These are phyloP conservation scores for Pontederia paniculata DNA, from an alignment of 176 grass and related monocot species.

Conservation along the genomic window DNA sequence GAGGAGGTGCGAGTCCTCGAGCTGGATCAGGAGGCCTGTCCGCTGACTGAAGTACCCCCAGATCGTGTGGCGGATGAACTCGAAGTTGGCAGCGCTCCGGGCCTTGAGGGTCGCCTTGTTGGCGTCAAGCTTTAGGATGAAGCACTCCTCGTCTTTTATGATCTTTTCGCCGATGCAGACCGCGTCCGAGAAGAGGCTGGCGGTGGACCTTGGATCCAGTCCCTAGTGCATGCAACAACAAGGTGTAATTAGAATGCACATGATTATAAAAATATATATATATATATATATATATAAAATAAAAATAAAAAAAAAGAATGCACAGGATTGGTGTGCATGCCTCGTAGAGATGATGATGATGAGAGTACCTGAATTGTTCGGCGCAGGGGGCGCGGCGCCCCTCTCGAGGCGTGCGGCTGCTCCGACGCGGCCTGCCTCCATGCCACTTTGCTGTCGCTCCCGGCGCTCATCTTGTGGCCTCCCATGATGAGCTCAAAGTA, in stretches of 20 bases:
- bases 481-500: slow-evolving; percentile 94
- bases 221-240: slow-evolving; percentile 27
- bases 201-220: slow-evolving; percentile 66
- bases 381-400: slow-evolving; percentile 67
- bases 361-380: slow-evolving; percentile 94
- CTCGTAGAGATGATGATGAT: no score
- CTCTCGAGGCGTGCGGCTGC: slow-evolving; percentile 37
- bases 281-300: no score
- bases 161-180: slow-evolving; percentile 89
- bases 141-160: slow-evolving; percentile 80
- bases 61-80: slow-evolving; percentile 94
- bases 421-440: slow-evolving; percentile 82
- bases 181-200: slow-evolving; percentile 85
- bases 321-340: no score
- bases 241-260: no score
- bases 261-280: no score
- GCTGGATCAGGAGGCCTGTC: slow-evolving; percentile 89
- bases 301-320: not conserved
- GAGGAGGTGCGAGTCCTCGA: slow-evolving; percentile 83
- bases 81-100: slow-evolving; percentile 51
- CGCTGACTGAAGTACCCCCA: slow-evolving; percentile 99
- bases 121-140: slow-evolving; percentile 93
- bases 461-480: slow-evolving; percentile 80
- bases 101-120: slow-evolving; percentile 41
- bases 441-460: slow-evolving; percentile 64